A percentile compares a stretch with the other conserved stretches of the same genome.
These are phyloP conservation scores for Plantago coronopus DNA, from an alignment of 305 asterid species.

Conservation along the genomic window DNA sequence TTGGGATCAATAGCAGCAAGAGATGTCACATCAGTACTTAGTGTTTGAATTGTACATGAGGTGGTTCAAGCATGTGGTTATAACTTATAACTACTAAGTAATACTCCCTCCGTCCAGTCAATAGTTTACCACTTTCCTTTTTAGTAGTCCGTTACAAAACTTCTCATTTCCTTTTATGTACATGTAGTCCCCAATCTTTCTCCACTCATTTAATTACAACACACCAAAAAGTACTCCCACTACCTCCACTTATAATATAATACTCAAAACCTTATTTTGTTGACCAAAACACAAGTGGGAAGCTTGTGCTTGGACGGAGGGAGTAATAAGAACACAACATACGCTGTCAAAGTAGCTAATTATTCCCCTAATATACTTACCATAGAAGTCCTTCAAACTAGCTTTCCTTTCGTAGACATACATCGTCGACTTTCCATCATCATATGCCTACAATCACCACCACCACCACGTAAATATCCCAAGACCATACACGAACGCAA, in stretches of 20 bases:
- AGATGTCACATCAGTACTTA: background rate
- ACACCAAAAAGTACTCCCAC: too few species aligned
- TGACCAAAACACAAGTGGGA: too few species aligned
- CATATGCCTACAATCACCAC: conserved; percentile 54
- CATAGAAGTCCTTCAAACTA: conserved; percentile 71
- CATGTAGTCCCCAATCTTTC: too few species aligned
- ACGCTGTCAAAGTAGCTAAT: too few species aligned
- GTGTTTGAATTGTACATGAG: background rate
- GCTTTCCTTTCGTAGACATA: conserved; percentile 73
- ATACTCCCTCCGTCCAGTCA: too few species aligned
- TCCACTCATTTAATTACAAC: too few species aligned
- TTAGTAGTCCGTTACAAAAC: too few species aligned
- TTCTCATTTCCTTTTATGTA: too few species aligned
- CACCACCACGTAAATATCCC: conserved; percentile 12
- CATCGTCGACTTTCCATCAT: conserved; percentile 82
- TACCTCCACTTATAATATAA: too few species aligned
- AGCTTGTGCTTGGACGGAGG: too few species aligned
- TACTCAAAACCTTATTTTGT: too few species aligned
- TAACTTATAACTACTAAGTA: background rate
- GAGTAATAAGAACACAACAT: background rate
- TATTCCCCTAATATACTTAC: conserved; percentile 34
- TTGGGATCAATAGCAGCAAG: background rate
- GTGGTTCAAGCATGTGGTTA: background rate
- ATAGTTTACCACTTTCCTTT: too few species aligned
- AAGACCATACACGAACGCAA: background rate